These are phyloP conservation scores for Westerdykella sp. DNA, from an alignment of 2,329 filamentous ascomycete genomes.

Conservation along the genomic window DNA sequence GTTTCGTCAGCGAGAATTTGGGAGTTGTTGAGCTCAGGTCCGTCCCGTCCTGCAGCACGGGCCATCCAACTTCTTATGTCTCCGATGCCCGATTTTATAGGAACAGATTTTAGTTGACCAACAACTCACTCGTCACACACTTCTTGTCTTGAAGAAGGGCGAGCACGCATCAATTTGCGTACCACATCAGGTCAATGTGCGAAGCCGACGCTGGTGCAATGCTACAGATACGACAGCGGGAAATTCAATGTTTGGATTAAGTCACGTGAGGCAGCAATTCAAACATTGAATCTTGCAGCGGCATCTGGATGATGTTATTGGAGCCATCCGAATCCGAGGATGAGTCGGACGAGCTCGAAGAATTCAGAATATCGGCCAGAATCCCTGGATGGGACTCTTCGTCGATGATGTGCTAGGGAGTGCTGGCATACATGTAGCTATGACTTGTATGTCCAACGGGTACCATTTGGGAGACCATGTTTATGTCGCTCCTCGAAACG, in stretches of 20 bases:
- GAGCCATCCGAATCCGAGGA: slow-evolving; percentile 37
- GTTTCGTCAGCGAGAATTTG: neutral
- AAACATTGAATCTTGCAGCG: too few species aligned
- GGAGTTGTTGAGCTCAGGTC: neutral
- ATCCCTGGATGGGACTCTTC: slow-evolving; percentile 84
- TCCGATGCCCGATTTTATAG: neutral
- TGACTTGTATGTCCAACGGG: slow-evolving; percentile 52
- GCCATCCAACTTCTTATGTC: neutral
- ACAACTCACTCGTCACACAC: too few species aligned
- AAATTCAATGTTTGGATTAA: too few species aligned
- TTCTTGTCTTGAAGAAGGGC: too few species aligned
- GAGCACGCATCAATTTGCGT: too few species aligned
- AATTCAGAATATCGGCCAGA: slow-evolving; percentile 73
- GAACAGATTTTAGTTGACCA: too few species aligned
- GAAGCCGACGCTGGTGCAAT: too few species aligned
- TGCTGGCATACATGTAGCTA: slow-evolving; percentile 89
- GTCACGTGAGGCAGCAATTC: too few species aligned
- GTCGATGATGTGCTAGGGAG: slow-evolving; percentile 85
- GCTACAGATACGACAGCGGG: too few species aligned
- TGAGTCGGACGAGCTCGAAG: slow-evolving; percentile 53
- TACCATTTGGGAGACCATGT: too few species aligned
- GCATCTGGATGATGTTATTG: slow-evolving; percentile 37
- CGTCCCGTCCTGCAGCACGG: neutral
- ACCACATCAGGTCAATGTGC: too few species aligned
- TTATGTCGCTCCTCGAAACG: too few species aligned